Percentiles rank a stretch among this genome's conserved stretches.
Conservation (phyloP, 208 protist species). For the Crithidia expoeki region DNA sequence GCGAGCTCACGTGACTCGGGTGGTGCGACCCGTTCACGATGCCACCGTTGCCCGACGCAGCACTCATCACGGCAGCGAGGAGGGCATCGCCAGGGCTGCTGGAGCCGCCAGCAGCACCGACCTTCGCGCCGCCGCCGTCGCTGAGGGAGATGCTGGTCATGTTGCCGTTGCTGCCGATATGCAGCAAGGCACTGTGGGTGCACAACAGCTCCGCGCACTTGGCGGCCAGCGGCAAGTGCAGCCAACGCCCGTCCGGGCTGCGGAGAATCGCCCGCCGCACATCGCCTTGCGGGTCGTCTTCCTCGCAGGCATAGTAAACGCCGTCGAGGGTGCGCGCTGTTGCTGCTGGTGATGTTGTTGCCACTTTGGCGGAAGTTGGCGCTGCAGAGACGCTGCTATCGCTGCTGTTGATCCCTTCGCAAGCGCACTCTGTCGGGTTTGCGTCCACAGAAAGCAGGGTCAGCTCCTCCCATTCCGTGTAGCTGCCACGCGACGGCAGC, state of each 20-base stretch:
- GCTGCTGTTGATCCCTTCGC: neutral
- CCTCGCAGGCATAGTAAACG: slow-evolving; percentile 22
- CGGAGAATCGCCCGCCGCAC: slow-evolving; percentile 35
- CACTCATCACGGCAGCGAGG: slow-evolving; percentile 21
- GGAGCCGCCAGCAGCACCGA: slow-evolving; percentile 15
- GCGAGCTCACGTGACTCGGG: neutral
- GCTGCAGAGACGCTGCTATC: neutral
- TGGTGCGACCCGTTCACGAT: neutral
- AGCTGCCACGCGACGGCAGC: slow-evolving; percentile 26
- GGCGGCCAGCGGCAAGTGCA: slow-evolving; percentile 72
- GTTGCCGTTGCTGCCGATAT: slow-evolving; percentile 54
- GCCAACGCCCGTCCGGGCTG: slow-evolving; percentile 73
- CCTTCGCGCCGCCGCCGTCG: slow-evolving; percentile 3
- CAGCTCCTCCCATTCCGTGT: slow-evolving; percentile 66
- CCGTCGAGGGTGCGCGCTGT: neutral
- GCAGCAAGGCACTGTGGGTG: slow-evolving; percentile 50
- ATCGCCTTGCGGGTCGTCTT: slow-evolving; percentile 32
- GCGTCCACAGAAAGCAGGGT: slow-evolving; percentile 17
- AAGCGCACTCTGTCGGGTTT: neutral
- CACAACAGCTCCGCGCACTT: slow-evolving; percentile 69
- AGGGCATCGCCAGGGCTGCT: slow-evolving; percentile 22
- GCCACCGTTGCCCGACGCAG: slow-evolving; percentile 1
- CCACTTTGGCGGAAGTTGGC: neutral
- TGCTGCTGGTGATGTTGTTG: neutral
- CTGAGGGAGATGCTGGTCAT: slow-evolving; percentile 12